These are phyloP conservation scores for Fraxinus greggii DNA, from an alignment of 305 asterid genomes.

Conservation along the genomic window DNA sequence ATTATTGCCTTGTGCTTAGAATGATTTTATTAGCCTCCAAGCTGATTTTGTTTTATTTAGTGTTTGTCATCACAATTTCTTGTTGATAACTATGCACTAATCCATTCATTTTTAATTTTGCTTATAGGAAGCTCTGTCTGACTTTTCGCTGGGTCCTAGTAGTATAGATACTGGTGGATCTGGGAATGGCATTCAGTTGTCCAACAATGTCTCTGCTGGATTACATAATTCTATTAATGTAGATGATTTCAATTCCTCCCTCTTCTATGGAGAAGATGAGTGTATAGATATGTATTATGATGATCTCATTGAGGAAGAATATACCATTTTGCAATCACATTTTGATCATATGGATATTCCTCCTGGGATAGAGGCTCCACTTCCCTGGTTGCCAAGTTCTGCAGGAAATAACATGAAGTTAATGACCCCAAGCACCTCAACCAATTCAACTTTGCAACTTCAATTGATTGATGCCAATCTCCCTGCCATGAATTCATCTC, in stretches of 20 bases:
- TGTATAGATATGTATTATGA: constrained; percentile 49
- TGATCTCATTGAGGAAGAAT: constrained; percentile 42
- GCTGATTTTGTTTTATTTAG: not conserved
- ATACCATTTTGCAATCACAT: constrained; percentile 51
- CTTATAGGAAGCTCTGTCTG: constrained; percentile 38
- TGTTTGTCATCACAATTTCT: not conserved
- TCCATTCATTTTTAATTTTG: constrained; percentile 9
- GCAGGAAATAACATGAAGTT: constrained; percentile 31
- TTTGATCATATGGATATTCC: constrained; percentile 75
- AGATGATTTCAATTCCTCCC: constrained; percentile 47
- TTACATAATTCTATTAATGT: constrained; percentile 30
- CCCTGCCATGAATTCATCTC: constrained; percentile 30
- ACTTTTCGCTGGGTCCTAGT: constrained; percentile 36
- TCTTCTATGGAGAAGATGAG: constrained; percentile 50
- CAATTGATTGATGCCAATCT: constrained; percentile 25
- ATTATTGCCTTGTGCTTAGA: not conserved
- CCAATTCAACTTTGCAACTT: constrained; percentile 26
- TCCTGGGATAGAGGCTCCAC: constrained; percentile 77
- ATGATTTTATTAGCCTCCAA: constrained; percentile 5
- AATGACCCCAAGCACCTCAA: constrained; percentile 37
- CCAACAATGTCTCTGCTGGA: constrained; percentile 17
- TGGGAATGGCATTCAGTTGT: constrained; percentile 26
- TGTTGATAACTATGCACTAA: constrained; percentile 6
- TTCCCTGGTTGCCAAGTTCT: constrained; percentile 63
- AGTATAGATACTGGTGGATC: constrained; percentile 32